These are phyloP conservation scores for Linderniella brevidens DNA, from an alignment of 257 asterid species.

Conservation along the genomic window DNA sequence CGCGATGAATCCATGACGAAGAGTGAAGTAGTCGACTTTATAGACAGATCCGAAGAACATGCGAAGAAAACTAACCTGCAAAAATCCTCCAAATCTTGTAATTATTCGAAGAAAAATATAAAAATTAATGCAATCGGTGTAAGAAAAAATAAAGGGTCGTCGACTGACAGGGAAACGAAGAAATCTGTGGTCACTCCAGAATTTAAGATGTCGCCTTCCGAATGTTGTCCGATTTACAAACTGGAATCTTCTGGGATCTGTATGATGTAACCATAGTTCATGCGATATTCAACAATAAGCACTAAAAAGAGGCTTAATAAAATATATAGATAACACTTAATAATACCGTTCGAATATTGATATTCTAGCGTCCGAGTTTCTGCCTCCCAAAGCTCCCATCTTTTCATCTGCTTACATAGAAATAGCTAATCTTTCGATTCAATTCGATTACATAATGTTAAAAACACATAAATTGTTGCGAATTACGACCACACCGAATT, in stretches of 20 bases:
- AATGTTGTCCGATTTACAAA: slow-evolving; percentile 60
- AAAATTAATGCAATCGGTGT: too few relatives aligned
- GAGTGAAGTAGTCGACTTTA: slow-evolving; percentile 51
- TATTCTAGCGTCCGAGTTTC: slow-evolving; percentile 60
- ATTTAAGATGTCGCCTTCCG: slow-evolving; percentile 54
- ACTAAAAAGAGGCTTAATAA: not conserved
- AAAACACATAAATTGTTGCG: too few relatives aligned
- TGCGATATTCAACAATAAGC: too few relatives aligned
- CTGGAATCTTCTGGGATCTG: slow-evolving; percentile 60
- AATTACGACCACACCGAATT: too few relatives aligned
- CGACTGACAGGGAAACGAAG: slow-evolving; percentile 43
- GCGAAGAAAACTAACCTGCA: slow-evolving; percentile 54
- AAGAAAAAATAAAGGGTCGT: not conserved
- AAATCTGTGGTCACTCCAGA: slow-evolving; percentile 39
- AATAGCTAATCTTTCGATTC: not conserved
- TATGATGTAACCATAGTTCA: slow-evolving; percentile 6
- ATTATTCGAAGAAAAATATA: not conserved
- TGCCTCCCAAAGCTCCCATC: slow-evolving; percentile 75
- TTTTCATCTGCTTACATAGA: slow-evolving; percentile 38
- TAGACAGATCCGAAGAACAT: slow-evolving; percentile 53
- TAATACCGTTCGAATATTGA: slow-evolving; percentile 55
- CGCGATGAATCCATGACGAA: slow-evolving; percentile 62
- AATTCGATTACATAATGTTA: not conserved
- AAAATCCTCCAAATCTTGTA: not conserved
- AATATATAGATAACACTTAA: too few relatives aligned